phyloP scores from a whole-genome alignment of 1,139 yeast species.

The Blastobotrys elegans region DNA sequence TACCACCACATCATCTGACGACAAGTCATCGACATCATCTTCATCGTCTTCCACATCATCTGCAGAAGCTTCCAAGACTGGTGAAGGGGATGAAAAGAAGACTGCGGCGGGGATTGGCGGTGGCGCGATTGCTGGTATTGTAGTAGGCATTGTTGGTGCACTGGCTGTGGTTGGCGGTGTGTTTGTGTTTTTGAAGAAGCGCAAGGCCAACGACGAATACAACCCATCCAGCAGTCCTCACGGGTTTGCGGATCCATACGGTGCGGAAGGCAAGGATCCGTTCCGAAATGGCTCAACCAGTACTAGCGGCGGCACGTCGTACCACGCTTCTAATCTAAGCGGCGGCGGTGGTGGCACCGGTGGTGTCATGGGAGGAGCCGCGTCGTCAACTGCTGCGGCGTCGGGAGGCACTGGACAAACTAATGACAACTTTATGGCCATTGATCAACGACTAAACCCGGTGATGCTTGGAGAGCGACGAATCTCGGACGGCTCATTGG shows the following conservation, averaged over 20 bases:
- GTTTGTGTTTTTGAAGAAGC: conserved; percentile 42
- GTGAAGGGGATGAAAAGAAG: conserved; percentile 46
- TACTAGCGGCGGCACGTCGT: not conserved
- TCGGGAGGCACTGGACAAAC: not conserved
- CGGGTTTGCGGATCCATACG: conserved; percentile 17
- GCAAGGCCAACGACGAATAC: conserved; percentile 31
- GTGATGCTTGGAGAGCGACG: conserved; percentile 70
- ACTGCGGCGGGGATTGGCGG: conserved; percentile 31
- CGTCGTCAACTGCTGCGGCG: conserved; percentile 1
- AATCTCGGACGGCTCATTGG: conserved; percentile 67
- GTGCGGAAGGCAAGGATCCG: conserved; percentile 29
- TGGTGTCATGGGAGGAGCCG: not conserved
- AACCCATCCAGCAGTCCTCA: conserved; percentile 22
- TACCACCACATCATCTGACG: conserved; percentile 27
- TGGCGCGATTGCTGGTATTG: conserved; percentile 34
- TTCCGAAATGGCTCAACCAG: conserved; percentile 22
- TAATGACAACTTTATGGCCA: conserved; percentile 40
- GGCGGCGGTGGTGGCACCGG: not conserved
- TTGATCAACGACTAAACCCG: conserved; percentile 66
- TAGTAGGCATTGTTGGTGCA: conserved; percentile 30
- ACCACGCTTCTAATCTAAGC: not conserved
- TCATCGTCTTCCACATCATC: conserved; percentile 22
- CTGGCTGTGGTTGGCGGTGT: conserved; percentile 43
- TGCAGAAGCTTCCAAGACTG: conserved; percentile 17
- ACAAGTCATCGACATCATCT: conserved; percentile 19